These are phyloP conservation scores for Penicillium griseofulvum DNA, from an alignment of 2,329 filamentous ascomycete species.

Conservation along the genomic window DNA sequence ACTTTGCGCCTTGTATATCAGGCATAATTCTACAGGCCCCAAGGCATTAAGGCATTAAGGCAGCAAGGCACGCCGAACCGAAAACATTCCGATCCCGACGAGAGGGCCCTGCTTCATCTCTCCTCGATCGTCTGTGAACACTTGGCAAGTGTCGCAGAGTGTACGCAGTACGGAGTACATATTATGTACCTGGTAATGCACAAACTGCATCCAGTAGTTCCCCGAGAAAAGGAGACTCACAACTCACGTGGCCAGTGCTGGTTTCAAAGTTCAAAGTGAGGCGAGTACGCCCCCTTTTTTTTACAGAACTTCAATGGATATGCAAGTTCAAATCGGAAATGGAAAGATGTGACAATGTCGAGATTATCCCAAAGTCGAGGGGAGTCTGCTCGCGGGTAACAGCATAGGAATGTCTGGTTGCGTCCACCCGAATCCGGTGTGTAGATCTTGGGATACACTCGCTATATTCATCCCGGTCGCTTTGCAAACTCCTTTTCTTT, in stretches of 20 bases:
- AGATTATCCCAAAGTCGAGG: constrained; percentile 10
- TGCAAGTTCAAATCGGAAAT: constrained; percentile 5
- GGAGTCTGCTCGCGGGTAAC: constrained; percentile 22
- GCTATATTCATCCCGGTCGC: constrained; percentile 26
- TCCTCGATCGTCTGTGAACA: background rate
- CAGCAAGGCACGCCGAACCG: background rate
- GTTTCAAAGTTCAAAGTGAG: constrained; percentile 23
- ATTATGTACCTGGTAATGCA: constrained; percentile 6
- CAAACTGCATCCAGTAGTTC: constrained; percentile 19
- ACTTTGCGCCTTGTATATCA: too few relatives aligned
- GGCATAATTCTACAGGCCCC: background rate
- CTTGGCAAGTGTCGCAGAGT: background rate
- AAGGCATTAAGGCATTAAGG: background rate
- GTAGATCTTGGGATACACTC: constrained; percentile 16
- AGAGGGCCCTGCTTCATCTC: constrained; percentile 6
- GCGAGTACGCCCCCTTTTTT: constrained; percentile 11
- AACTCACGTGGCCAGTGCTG: constrained; percentile 24
- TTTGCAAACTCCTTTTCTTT: constrained; percentile 20
- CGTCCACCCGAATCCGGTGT: constrained; percentile 23
- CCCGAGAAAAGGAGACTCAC: constrained; percentile 15
- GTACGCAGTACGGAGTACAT: background rate
- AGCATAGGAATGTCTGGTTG: constrained; percentile 28
- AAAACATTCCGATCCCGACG: constrained; percentile 8
- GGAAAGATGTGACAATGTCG: constrained; percentile 1
- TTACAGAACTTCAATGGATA: background rate